Evolutionary conservation across 805 yeast genomes (phyloP), one percentile per base, ranked within the genome.

Genomic region (Candida tammaniensis): DNA sequence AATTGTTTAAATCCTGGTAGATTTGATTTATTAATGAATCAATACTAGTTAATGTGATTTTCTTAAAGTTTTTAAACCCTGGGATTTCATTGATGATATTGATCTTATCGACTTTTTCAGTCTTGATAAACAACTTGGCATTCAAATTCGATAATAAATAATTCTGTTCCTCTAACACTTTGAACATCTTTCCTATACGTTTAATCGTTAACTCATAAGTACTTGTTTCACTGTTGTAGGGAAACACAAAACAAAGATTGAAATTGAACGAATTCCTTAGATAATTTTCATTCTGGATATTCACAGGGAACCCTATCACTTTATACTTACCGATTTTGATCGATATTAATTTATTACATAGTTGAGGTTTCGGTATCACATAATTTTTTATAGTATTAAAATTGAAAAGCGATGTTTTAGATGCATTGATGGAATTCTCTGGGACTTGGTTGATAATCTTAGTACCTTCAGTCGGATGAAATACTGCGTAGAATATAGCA

Each of bases 391-490:
- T 80, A 1, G 85, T 70, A 52, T 87, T 94, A 56, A 94, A 93
- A 47, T 84, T 81, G 50, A 86, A 81, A 37, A 80, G 31, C 4
- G 44, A 27, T 4, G 18, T 19, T 30, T 46, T 31, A 33, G 49
- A 23, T 54, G 59, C 5, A 69, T 69, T 5, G 17, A 80, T 75
- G 4, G 84, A 68, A 5, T 87, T 86, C 24, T 80, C 77, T 2
- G 98, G 98, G 0, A 87, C 94, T 55, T 93, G 96, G 49, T 84
- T 85, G 4, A 85, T 74, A 5, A 91, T 89, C 59, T 88, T 87
- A 0, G 98, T 82, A 1, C 98, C 98, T 51, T 88, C 95, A 0
- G 93, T 85, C 0, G 97, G 97, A 50, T 93, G 97, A 59, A 93
- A 93, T 0, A 86, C 86, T 0, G 96, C 80, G 57, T 86, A 93